Evolutionary conservation across 495 filamentous ascomycete genomes (phyloP), one percentile per base, ranked within the genome.

Genomic region (Penicillium waksmanii): DNA sequence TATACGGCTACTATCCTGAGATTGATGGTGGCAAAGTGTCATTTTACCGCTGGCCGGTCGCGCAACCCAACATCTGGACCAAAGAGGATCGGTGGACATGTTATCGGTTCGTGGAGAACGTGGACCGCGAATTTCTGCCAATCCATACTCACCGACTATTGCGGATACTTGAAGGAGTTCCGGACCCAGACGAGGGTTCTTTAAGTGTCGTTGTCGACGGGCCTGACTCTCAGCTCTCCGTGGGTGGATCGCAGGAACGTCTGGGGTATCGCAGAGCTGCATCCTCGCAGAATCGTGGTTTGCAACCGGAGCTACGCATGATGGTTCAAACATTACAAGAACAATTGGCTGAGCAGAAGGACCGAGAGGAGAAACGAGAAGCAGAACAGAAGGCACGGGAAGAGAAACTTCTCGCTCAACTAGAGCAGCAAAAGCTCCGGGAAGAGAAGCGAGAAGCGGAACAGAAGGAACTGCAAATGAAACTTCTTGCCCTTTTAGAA

Each of bases 121-220:
- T 55, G 7, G 52, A 55, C 52, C 52, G 52, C 31, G 52, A 55
- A 55, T 55, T 55, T 35, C 35, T 55, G 27, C 52, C 52, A 46
- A 27, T 55, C 34, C 52, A 55, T 55, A 55, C 38, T 15, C 13
- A 55, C 6, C 36, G 52, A 13, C 42, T 55, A 15, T 42, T 55
- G 52, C 35, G 52, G 15, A 55, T 55, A 27, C 35, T 55, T 12
- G 52, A 55, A 21, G 27, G n/a, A 55, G 40, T 55, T 33, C 52
- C 52, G 36, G 36, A 55, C 52, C 35, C 21, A 18, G 52, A 55
- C 52, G 52, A 44, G 23, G 52, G 42, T 43, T 15, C 11, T 9
- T 44, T 33, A 12, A 18, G 19, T 55, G 27, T 55, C 21, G 36
- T 42, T 44, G 36, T 44, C 38, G 52, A 55, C 38, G 52, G 17